phyloP scores from a whole-genome alignment of 2,329 filamentous ascomycete genomes.

The Pseudogymnoascus sp. region DNA sequence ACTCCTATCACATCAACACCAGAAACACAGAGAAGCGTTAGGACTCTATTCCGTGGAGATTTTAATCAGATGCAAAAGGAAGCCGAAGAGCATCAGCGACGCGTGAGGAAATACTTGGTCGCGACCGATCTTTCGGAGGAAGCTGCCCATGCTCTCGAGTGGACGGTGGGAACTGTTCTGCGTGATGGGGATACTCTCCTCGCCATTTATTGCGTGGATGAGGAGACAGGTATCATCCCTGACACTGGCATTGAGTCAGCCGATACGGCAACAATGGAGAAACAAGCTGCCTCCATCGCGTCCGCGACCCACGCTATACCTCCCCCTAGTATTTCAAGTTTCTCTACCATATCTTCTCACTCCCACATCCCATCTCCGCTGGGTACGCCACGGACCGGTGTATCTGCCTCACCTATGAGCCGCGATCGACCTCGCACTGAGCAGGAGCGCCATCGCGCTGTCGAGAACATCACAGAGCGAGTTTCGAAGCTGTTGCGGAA shows the following conservation, averaged over 20 bases:
- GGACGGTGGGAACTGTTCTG: constrained; percentile 92
- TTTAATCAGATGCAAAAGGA: constrained; percentile 67
- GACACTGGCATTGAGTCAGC: constrained; percentile 34
- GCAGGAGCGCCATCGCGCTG: constrained; percentile 69
- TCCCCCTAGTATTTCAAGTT: background rate
- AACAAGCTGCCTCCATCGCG: constrained; percentile 64
- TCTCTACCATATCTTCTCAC: background rate
- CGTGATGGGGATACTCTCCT: constrained; percentile 90
- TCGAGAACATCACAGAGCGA: constrained; percentile 75
- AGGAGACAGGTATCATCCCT: constrained; percentile 58
- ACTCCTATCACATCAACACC: constrained; percentile 71
- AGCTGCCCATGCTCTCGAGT: constrained; percentile 89
- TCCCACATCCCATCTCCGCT: constrained; percentile 14
- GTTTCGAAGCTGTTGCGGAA: constrained; percentile 82
- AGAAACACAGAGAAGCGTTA: constrained; percentile 70
- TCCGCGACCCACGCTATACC: constrained; percentile 34
- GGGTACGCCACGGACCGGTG: constrained; percentile 16
- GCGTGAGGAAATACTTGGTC: constrained; percentile 85
- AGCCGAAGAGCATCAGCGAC: constrained; percentile 67
- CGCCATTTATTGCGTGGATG: constrained; percentile 87
- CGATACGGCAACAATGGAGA: constrained; percentile 64
- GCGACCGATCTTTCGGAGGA: constrained; percentile 92
- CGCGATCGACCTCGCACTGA: constrained; percentile 54
- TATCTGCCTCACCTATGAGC: constrained; percentile 24
- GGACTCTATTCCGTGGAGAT: constrained; percentile 84